Percentiles rank a stretch among this genome's conserved stretches.
Evolutionary conservation across 108 stramenopile species (phyloP).

Genomic region (Cyclotella cryptica): DNA sequence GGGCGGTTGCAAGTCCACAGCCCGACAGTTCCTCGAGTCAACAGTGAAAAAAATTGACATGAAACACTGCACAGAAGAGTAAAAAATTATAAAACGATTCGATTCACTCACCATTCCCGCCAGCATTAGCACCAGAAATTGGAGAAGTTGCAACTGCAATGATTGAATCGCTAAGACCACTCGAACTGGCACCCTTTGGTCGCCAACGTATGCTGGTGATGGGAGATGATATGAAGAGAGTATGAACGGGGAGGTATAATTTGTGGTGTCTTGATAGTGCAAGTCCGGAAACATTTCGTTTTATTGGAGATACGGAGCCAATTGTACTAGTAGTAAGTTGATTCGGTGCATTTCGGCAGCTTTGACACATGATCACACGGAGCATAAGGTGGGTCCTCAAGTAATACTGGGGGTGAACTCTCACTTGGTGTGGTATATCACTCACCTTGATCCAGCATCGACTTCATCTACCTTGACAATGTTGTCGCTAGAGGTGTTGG

Average conservation of each 20-base stretch:
- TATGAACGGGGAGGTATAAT: constrained; percentile 51
- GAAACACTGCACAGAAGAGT: background rate
- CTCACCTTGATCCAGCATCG: constrained; percentile 15
- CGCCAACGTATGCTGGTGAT: constrained; percentile 81
- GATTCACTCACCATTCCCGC: constrained; percentile 61
- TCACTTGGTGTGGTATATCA: background rate
- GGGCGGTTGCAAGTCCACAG: constrained; percentile 79
- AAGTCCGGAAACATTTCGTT: constrained; percentile 32
- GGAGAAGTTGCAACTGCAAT: constrained; percentile 86
- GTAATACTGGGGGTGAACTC: background rate
- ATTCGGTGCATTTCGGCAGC: constrained; percentile 3
- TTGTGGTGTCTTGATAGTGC: constrained; percentile 31
- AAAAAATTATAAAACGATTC: background rate
- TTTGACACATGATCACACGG: constrained; percentile 1
- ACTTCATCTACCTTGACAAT: constrained; percentile 3
- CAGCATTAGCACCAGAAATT: constrained; percentile 73
- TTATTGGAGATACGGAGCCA: constrained; percentile 32
- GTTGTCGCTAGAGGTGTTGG: constrained; percentile 43
- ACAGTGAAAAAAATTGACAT: background rate
- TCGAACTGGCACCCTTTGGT: constrained; percentile 43
- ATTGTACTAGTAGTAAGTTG: constrained; percentile 14
- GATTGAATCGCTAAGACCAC: constrained; percentile 68
- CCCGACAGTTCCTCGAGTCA: constrained; percentile 29
- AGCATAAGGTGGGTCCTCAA: background rate
- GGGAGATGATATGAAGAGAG: constrained; percentile 65